A percentile compares a stretch with the other conserved stretches of the same genome.
phyloP scores from a whole-genome alignment of 2,329 filamentous ascomycete genomes.

The Neonectria magnoliae region DNA sequence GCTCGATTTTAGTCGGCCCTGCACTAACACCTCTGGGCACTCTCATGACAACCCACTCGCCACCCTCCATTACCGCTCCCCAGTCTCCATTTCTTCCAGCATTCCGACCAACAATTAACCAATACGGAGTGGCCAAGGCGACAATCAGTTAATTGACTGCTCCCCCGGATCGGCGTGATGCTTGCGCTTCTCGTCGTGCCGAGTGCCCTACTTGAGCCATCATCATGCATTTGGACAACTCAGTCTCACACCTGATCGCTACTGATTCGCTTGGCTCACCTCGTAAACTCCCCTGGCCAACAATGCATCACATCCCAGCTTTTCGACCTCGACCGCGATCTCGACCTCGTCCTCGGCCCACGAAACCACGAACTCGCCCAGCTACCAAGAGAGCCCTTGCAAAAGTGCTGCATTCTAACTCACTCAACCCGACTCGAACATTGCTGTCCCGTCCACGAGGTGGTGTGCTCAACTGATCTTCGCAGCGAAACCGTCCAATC shows the following conservation, averaged over 20 bases:
- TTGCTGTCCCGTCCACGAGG: neutral
- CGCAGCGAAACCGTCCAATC: neutral
- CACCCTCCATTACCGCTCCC: neutral
- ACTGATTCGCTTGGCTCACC: too few relatives aligned
- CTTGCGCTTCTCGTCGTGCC: neutral
- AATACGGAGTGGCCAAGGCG: neutral
- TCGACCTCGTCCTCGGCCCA: neutral
- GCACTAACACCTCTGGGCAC: neutral
- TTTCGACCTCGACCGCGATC: neutral
- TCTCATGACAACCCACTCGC: neutral
- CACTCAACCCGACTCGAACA: neutral
- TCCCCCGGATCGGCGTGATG: neutral
- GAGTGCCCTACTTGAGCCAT: neutral
- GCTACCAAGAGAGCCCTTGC: neutral
- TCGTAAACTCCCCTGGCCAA: neutral
- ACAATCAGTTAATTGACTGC: neutral
- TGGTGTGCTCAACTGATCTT: constrained; percentile 6
- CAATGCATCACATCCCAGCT: neutral
- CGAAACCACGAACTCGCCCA: neutral
- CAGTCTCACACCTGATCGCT: neutral
- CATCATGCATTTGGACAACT: neutral
- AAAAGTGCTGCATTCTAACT: neutral
- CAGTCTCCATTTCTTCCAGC: neutral
- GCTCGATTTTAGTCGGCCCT: neutral
- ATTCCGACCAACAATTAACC: neutral